Percentiles rank a stretch among this genome's conserved stretches.
Evolutionary conservation across 2,329 filamentous ascomycete genomes (phyloP).

Genomic region (Mycogone perniciosa): DNA sequence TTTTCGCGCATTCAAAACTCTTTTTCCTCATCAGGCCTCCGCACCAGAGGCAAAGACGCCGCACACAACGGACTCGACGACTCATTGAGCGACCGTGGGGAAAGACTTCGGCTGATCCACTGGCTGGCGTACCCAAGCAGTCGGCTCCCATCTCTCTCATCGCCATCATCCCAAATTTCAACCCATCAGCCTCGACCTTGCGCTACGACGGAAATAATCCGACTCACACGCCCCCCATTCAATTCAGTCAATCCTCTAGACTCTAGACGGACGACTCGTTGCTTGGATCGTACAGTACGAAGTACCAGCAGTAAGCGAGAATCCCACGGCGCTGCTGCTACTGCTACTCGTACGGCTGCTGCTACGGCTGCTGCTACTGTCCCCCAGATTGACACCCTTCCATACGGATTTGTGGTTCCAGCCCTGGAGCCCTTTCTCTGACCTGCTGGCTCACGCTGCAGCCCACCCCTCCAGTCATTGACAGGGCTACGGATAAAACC

Average conservation of each 20-base stretch:
- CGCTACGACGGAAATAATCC: conserved; percentile 28
- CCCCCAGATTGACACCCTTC: not conserved
- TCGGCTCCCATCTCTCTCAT: conserved; percentile 1
- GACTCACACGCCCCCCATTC: conserved; percentile 22
- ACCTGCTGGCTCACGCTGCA: not conserved
- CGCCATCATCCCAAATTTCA: conserved; percentile 1
- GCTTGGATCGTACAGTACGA: conserved; percentile 19
- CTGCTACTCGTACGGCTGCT: conserved; percentile 4
- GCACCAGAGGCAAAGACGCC: too few relatives aligned
- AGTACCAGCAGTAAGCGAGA: conserved; percentile 12
- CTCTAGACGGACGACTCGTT: conserved; percentile 17
- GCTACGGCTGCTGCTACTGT: conserved; percentile 6
- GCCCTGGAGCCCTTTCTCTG: not conserved
- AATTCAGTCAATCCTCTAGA: conserved; percentile 17
- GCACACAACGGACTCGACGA: not conserved
- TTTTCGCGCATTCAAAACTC: too few relatives aligned
- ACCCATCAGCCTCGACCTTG: conserved; percentile 1
- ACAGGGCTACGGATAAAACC: conserved; percentile 14
- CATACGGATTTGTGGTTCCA: conserved; percentile 11
- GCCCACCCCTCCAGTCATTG: conserved; percentile 10
- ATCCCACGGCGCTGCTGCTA: conserved; percentile 18
- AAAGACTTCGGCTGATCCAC: not conserved
- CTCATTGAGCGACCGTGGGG: not conserved
- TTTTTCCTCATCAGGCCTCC: too few relatives aligned
- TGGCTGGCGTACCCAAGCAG: conserved; percentile 3